phyloP scores from a whole-genome alignment of 2,329 filamentous ascomycete genomes.

The Fusarium dlaminii region DNA sequence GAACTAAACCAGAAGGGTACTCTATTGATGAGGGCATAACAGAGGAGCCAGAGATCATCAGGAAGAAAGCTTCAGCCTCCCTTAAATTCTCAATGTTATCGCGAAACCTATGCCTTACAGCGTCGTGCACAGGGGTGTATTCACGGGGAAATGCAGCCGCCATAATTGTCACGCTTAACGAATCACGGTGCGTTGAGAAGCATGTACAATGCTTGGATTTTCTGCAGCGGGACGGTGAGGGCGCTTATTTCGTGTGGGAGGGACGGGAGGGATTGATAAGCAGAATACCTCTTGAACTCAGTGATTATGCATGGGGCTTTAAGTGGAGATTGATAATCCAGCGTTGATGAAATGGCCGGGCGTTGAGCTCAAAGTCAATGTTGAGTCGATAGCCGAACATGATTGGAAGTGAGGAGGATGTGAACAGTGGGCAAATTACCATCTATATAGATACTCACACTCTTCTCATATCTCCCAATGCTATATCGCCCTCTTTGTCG shows the following conservation, averaged over 20 bases:
- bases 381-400: not conserved
- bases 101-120: not conserved
- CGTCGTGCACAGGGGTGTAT: not conserved
- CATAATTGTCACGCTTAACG: not conserved
- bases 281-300: too few relatives aligned
- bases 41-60: not conserved
- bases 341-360: fast-evolving
- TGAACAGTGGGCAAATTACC: not conserved
- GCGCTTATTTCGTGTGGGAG: not conserved
- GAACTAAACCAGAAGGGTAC: conserved; percentile 6
- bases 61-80: not conserved
- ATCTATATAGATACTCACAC: not conserved
- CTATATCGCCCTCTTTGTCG: fast-evolving
- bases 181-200: conserved; percentile 6
- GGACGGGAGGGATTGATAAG: not conserved
- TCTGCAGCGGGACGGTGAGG: not conserved
- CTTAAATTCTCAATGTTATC: not conserved
- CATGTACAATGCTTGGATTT: not conserved
- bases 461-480: fast-evolving
- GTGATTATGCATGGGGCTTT: too few relatives aligned
- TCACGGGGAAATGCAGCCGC: not conserved
- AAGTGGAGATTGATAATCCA: fast-evolving
- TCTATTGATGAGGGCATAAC: not conserved
- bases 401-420: not conserved
- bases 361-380: not conserved